Conservation (phyloP, 2,329 filamentous ascomycete species). For the Colletotrichum musicola region DNA sequence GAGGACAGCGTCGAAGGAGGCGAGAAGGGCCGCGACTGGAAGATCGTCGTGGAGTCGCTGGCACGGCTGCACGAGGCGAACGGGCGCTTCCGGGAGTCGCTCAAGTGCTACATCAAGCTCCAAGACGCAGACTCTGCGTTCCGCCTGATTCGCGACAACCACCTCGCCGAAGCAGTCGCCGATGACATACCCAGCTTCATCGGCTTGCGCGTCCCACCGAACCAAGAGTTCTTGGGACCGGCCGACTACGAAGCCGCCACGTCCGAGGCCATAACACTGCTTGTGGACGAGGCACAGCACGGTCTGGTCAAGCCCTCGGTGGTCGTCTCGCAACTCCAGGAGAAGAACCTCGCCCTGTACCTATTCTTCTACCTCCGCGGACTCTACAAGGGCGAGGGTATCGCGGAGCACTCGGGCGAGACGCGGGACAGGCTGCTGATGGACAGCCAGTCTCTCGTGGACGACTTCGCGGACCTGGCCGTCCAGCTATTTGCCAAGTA, state of each 20-base stretch:
- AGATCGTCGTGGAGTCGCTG: conserved; percentile 86
- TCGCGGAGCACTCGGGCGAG: conserved; percentile 65
- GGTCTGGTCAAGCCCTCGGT: conserved; percentile 83
- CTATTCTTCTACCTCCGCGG: conserved; percentile 92
- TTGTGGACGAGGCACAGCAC: conserved; percentile 91
- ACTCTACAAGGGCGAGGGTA: conserved; percentile 83
- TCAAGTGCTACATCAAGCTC: conserved; percentile 89
- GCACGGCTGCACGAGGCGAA: conserved; percentile 87
- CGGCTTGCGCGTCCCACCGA: conserved; percentile 83
- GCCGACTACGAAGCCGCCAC: conserved; percentile 83
- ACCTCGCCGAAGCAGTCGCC: conserved; percentile 88
- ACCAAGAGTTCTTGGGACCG: conserved; percentile 73
- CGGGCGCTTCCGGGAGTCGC: conserved; percentile 84
- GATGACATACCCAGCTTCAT: conserved; percentile 94
- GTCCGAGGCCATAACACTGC: conserved; percentile 83
- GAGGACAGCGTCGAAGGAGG: conserved; percentile 83
- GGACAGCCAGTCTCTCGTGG: conserved; percentile 78
- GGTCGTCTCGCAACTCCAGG: conserved; percentile 83
- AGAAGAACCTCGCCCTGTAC: conserved; percentile 77
- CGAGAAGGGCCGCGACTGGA: conserved; percentile 84
- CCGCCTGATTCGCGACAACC: conserved; percentile 85
- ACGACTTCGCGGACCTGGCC: conserved; percentile 88
- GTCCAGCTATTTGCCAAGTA: conserved; percentile 89
- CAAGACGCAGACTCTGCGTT: conserved; percentile 94
- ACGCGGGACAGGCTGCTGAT: conserved; percentile 68